phyloP scores from a whole-genome alignment of 257 asterid species.

The Phtheirospermum japonicum region DNA sequence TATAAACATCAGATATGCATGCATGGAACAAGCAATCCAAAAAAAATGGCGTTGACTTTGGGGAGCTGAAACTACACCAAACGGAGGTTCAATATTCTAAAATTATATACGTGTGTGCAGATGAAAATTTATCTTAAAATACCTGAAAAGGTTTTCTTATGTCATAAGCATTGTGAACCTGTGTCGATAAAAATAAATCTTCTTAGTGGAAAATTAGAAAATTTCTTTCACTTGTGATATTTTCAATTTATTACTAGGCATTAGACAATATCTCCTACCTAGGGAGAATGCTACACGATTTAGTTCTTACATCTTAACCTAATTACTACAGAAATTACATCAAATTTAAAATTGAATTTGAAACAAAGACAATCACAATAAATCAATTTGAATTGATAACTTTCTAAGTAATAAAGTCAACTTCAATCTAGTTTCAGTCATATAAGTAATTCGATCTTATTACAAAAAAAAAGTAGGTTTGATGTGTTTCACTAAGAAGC shows the following conservation, averaged over 20 bases:
- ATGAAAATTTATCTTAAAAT: not conserved
- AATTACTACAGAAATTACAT: not conserved
- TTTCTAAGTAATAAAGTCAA: not conserved
- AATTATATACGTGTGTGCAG: not conserved
- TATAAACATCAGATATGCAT: slow-evolving; percentile 30
- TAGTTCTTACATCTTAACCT: not conserved
- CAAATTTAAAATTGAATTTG: not conserved
- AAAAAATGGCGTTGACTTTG: not conserved
- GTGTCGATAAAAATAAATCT: not conserved
- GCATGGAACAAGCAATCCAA: slow-evolving; percentile 20
- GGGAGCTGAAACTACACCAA: slow-evolving; percentile 8
- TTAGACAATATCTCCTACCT: not conserved
- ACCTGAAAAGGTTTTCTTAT: slow-evolving; percentile 3
- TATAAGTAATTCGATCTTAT: slow-evolving; percentile 1
- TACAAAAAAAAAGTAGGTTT: not conserved
- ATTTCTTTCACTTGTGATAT: not conserved
- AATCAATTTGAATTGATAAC: not conserved
- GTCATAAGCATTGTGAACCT: not conserved
- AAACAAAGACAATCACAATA: not conserved
- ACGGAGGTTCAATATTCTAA: not conserved
- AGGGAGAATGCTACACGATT: not conserved
- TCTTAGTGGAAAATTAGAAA: not conserved
- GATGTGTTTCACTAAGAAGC: not conserved
- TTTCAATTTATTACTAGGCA: not conserved
- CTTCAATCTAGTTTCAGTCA: not conserved